Evolutionary conservation across 768 basidiomycete genomes (phyloP).

Genomic region (Holtermanniella nyarrowii): DNA sequence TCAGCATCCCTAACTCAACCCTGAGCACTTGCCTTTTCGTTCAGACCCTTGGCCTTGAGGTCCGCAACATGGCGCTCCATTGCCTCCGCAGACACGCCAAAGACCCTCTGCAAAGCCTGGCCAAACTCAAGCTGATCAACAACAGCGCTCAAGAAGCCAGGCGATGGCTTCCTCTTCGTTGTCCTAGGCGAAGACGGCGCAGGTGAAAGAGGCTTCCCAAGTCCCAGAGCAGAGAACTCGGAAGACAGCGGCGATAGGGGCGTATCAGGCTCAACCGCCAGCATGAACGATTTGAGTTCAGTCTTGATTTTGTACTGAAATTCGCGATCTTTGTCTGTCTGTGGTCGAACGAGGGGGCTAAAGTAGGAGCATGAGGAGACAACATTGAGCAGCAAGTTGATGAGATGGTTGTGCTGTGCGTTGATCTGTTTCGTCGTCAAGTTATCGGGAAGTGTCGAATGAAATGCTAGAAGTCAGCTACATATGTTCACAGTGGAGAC

Average conservation of each 20-base stretch:
- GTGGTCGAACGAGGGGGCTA: slow-evolving; percentile 17
- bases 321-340: slow-evolving; percentile 30
- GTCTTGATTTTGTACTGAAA: slow-evolving; percentile 23
- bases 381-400: slow-evolving; percentile 21
- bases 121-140: background rate
- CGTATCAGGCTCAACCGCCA: slow-evolving; percentile 11
- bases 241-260: slow-evolving; percentile 2
- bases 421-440: slow-evolving; percentile 9
- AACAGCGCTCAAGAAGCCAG: background rate
- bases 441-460: slow-evolving; percentile 11
- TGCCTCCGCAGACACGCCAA: slow-evolving; percentile 14
- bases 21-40: slow-evolving; percentile 23
- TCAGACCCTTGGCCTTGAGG: slow-evolving; percentile 18
- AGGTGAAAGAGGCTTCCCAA: background rate
- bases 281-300: slow-evolving; percentile 30
- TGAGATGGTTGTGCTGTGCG: slow-evolving; percentile 24
- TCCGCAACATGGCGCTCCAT: slow-evolving; percentile 24
- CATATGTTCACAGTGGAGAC: background rate
- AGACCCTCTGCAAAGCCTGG: slow-evolving; percentile 6
- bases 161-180: slow-evolving; percentile 20
- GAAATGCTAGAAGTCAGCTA: no score
- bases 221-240: background rate
- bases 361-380: slow-evolving; percentile 22
- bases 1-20: background rate
- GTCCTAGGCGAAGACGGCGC: slow-evolving; percentile 5